Evolutionary conservation across 2,329 filamentous ascomycete genomes (phyloP), one percentile per base, ranked within the genome.

Genomic region (Alternaria sp.): DNA sequence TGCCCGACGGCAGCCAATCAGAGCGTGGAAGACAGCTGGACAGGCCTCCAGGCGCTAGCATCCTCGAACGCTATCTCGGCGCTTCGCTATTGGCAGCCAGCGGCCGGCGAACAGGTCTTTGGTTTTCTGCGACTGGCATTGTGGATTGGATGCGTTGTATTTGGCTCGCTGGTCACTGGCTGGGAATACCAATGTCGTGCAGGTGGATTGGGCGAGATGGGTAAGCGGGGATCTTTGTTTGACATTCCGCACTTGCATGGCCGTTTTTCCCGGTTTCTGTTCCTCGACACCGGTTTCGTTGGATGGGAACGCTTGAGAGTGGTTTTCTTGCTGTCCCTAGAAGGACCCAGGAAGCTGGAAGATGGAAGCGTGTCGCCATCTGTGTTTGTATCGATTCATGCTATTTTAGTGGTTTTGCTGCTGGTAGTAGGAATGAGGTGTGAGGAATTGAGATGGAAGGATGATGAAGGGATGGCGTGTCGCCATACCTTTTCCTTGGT

Each of bases 51-150:
- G 54, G 54, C 54, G 26, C 40, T 17, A 40, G 36, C 0, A 17
- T 40, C n/a, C 54, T 56, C 40, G 40, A 40, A 56, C 40, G 17
- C 5, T 28, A 12, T 26, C 44, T 43, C 26, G 45, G 45, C 30
- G 44, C 44, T 57, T 50, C 28, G 45, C 55, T 50, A 57, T 57
- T 57, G 54, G 54, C 10, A 45, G 54, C 11, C 23, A 21, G 19
- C 36, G 21, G 25, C n/a, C 21, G 49, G 17, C 21, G 19, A 52
- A 52, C 17, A 15, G 30, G 30, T 36, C 36, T 40, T 30, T 25
- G 28, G 28, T 51, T 21, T 32, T 32, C 49, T 51, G 4, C 32
- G 32, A 36, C 32, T 36, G 32, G 32, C 32, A 36, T 36, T 36
- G 32, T 36, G 32, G 32, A 36, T 36, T 36, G 32, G 32, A 36